A percentile compares a stretch with the other conserved stretches of the same genome.
phyloP scores from a whole-genome alignment of 257 asterid species.

The Solanum chmielewskii region DNA sequence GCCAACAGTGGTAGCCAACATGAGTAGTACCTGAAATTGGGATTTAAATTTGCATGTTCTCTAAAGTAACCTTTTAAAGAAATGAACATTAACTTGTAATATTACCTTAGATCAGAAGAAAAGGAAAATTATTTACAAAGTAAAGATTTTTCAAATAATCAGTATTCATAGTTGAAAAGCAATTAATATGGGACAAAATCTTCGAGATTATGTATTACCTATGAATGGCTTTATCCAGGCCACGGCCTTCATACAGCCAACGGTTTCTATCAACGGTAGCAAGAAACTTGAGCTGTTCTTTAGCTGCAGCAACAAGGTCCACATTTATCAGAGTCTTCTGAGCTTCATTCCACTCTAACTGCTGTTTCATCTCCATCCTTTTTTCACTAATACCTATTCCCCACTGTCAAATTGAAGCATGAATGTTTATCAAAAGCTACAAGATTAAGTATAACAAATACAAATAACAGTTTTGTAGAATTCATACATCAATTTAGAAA shows the following conservation, averaged over 20 bases:
- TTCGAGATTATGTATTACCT: slow-evolving; percentile 24
- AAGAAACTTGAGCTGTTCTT: slow-evolving; percentile 64
- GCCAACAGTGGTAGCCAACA: slow-evolving; percentile 95
- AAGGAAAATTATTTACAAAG: neutral
- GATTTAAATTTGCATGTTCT: neutral
- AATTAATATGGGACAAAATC: neutral
- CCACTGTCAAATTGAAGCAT: neutral
- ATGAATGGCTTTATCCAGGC: slow-evolving; percentile 56
- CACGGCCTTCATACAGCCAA: slow-evolving; percentile 73
- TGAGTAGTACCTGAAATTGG: slow-evolving; percentile 57
- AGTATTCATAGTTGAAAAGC: neutral
- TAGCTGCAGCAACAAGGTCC: slow-evolving; percentile 77
- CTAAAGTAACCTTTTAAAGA: neutral
- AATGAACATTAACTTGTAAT: neutral
- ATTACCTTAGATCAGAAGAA: neutral
- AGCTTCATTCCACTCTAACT: slow-evolving; percentile 75
- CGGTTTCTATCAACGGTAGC: slow-evolving; percentile 78
- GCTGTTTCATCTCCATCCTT: slow-evolving; percentile 53
- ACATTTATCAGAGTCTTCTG: slow-evolving; percentile 51
- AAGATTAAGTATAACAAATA: neutral
- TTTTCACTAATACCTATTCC: neutral
- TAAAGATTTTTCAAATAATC: neutral
- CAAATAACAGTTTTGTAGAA: neutral
- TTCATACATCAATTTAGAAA: neutral
- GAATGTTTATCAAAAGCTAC: neutral